phyloP scores from a whole-genome alignment of 177 flowering plant species.

The Vitis hybrid region DNA sequence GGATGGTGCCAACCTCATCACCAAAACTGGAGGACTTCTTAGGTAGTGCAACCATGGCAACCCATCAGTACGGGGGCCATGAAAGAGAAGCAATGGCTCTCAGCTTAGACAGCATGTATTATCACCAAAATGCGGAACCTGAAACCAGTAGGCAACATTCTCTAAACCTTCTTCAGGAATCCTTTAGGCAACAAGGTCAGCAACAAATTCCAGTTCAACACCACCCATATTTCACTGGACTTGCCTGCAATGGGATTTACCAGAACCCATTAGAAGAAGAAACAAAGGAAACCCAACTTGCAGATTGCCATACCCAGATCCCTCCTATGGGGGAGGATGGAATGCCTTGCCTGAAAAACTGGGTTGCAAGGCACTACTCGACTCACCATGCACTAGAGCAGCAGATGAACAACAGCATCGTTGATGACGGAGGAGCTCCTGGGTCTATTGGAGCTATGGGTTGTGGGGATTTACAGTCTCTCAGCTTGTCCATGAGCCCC shows the following conservation, averaged over 20 bases:
- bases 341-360: constrained; percentile 34
- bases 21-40: constrained; percentile 78
- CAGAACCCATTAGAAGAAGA: constrained; percentile 29
- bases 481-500: constrained; percentile 92
- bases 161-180: constrained; percentile 26
- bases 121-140: constrained; percentile 29
- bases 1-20: constrained; percentile 42
- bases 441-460: constrained; percentile 40
- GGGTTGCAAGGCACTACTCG: constrained; percentile 39
- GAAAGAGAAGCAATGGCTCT: constrained; percentile 47
- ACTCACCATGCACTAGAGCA: constrained; percentile 27
- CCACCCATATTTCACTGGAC: constrained; percentile 27
- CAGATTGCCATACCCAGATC: constrained; percentile 21
- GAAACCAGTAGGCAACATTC: constrained; percentile 24
- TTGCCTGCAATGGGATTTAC: constrained; percentile 34
- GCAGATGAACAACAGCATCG: constrained; percentile 28
- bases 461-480: constrained; percentile 71
- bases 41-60: constrained; percentile 48
- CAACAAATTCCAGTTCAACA: constrained; percentile 30
- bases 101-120: constrained; percentile 60
- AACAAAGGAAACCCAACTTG: constrained; percentile 27
- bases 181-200: constrained; percentile 26
- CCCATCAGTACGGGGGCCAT: constrained; percentile 27
- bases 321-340: constrained; percentile 29
- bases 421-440: constrained; percentile 31